Percentiles rank a stretch among this genome's conserved stretches.
phyloP scores from a whole-genome alignment of 306 rosid species.

The Trifolium subterraneum region DNA sequence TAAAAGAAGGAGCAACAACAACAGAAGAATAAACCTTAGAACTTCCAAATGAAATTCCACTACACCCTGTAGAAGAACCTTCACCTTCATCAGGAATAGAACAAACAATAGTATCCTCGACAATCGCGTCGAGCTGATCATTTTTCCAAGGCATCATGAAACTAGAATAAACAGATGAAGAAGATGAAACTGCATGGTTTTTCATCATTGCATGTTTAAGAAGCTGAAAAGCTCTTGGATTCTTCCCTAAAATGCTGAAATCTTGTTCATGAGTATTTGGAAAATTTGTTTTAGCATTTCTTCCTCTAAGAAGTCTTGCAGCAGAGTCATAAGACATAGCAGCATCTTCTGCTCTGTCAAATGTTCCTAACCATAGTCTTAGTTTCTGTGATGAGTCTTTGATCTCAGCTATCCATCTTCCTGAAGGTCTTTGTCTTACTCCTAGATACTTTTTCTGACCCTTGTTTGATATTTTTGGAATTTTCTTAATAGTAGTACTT shows the following conservation, averaged over 20 bases:
- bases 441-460: conserved; percentile 67
- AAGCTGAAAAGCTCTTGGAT: conserved; percentile 69
- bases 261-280: conserved; percentile 54
- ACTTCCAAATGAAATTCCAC: conserved; percentile 62
- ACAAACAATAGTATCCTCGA: conserved; percentile 78
- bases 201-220: conserved; percentile 77
- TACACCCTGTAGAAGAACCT: conserved; percentile 28
- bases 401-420: conserved; percentile 96
- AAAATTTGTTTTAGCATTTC: conserved; percentile 85
- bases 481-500: conserved; percentile 21
- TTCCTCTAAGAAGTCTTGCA: conserved; percentile 86
- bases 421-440: conserved; percentile 92
- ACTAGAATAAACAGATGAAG: conserved; percentile 43
- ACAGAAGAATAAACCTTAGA: conserved; percentile 93
- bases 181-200: conserved; percentile 56
- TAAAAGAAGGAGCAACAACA: conserved; percentile 89
- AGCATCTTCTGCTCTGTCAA: conserved; percentile 80
- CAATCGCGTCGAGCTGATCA: conserved; percentile 50
- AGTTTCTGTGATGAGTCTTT: conserved; percentile 86
- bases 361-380: conserved; percentile 92
- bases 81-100: conserved; percentile 45
- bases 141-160: conserved; percentile 38
- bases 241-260: conserved; percentile 54
- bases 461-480: conserved; percentile 38
- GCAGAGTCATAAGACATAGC: conserved; percentile 85